These are phyloP conservation scores for Cryptococcus deneoformans DNA, from an alignment of 1,284 basidiomycete species.

Conservation along the genomic window DNA sequence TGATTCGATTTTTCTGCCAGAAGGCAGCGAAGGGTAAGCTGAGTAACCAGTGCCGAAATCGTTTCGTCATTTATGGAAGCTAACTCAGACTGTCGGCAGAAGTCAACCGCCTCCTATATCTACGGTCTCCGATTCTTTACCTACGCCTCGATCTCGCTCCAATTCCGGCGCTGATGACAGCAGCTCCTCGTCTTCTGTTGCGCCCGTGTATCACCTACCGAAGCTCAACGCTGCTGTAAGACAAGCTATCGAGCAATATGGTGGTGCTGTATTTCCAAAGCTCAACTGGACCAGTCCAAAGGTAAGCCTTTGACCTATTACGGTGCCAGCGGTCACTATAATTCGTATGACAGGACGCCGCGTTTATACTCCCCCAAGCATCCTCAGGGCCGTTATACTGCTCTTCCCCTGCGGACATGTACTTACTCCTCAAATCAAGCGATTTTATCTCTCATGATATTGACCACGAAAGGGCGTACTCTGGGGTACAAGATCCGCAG, in stretches of 20 bases:
- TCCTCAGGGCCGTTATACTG: conserved; percentile 83
- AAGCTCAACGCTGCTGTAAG: conserved; percentile 73
- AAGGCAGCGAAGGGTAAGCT: conserved; percentile 34
- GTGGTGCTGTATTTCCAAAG: conserved; percentile 86
- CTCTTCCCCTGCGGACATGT: conserved; percentile 82
- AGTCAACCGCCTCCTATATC: not conserved
- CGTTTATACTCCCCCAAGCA: conserved; percentile 76
- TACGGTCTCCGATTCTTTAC: not conserved
- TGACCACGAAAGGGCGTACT: conserved; percentile 50
- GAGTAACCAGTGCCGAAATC: not conserved
- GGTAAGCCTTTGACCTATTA: conserved; percentile 51
- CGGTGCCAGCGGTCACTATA: not conserved
- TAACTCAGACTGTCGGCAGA: not conserved
- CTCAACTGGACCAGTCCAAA: conserved; percentile 89
- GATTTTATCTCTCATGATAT: conserved; percentile 86
- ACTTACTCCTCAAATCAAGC: conserved; percentile 87
- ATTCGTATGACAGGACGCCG: conserved; percentile 66
- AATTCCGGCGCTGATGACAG: conserved; percentile 1
- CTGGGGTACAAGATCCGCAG: conserved; percentile 30
- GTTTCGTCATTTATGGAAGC: not conserved
- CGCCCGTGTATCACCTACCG: conserved; percentile 57
- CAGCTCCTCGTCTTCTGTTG: conserved; percentile 16
- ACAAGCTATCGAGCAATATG: conserved; percentile 62
- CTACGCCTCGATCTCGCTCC: conserved; percentile 2
- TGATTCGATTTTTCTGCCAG: conserved; percentile 54